phyloP scores from a whole-genome alignment of 306 rosid species.

The Benincasa hispida region DNA sequence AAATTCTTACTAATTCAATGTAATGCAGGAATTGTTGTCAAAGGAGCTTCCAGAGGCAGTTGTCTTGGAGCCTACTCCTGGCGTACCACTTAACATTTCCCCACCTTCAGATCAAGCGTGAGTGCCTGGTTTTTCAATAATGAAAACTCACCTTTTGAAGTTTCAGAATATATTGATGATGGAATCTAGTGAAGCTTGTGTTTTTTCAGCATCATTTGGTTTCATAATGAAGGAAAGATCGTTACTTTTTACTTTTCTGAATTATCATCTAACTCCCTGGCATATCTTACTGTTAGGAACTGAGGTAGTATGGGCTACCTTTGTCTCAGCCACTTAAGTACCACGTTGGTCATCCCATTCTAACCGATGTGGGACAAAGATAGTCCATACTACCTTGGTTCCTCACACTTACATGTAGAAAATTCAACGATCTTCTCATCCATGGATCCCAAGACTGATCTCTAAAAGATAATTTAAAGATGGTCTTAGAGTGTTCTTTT shows the following conservation, averaged over 20 bases:
- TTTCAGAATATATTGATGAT: neutral
- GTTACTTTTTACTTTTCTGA: neutral
- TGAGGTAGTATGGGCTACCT: too few relatives aligned
- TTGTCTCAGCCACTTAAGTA: too few relatives aligned
- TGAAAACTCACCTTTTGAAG: neutral
- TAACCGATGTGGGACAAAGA: too few relatives aligned
- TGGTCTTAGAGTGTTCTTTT: too few relatives aligned
- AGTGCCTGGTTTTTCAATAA: neutral
- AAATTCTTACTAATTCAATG: slow-evolving; percentile 6
- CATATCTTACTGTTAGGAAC: too few relatives aligned
- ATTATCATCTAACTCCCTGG: neutral
- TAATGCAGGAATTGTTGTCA: slow-evolving; percentile 61
- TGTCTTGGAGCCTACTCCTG: slow-evolving; percentile 57
- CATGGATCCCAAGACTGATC: neutral
- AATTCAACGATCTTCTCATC: neutral
- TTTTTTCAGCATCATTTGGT: neutral
- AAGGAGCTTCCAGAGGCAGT: slow-evolving; percentile 53
- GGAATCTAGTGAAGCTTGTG: neutral
- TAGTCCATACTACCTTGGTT: too few relatives aligned
- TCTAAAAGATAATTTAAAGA: neutral
- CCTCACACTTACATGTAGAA: neutral
- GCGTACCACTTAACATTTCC: slow-evolving; percentile 44
- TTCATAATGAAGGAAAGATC: neutral
- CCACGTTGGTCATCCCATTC: too few relatives aligned
- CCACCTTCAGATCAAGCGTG: slow-evolving; percentile 15